Conservation (phyloP, 2,329 filamentous ascomycete genomes). For the Alternaria alternata region DNA sequence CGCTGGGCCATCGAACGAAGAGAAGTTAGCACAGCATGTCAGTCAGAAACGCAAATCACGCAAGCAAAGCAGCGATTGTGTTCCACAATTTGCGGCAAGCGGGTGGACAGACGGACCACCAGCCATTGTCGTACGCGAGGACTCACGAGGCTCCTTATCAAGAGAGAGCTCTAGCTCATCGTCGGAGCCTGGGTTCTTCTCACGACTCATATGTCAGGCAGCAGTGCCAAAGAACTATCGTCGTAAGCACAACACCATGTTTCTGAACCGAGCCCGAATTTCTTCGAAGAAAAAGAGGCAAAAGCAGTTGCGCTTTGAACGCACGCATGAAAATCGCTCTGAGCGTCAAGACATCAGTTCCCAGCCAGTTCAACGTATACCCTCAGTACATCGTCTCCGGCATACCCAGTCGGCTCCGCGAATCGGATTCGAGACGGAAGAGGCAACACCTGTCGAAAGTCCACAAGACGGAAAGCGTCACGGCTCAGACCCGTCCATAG, state of each 20-base stretch:
- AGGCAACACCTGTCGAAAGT: background rate
- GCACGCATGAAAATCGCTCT: background rate
- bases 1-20: slow-evolving; percentile 25
- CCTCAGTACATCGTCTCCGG: slow-evolving; percentile 16
- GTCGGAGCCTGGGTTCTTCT: slow-evolving; percentile 16
- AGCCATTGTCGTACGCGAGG: background rate
- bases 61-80: background rate
- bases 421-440: background rate
- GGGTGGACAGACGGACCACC: slow-evolving; percentile 11
- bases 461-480: slow-evolving; percentile 1
- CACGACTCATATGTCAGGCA: slow-evolving; percentile 22
- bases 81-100: background rate
- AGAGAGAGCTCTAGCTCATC: slow-evolving; percentile 14
- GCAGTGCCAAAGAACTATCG: slow-evolving; percentile 12
- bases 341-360: background rate
- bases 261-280: background rate
- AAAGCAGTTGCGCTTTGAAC: background rate
- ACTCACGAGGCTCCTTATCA: slow-evolving; percentile 5
- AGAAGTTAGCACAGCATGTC: slow-evolving; percentile 22
- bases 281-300: slow-evolving; percentile 3
- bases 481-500: slow-evolving; percentile 24
- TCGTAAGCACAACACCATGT: slow-evolving; percentile 12
- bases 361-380: slow-evolving; percentile 17
- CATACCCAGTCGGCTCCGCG: slow-evolving; percentile 17
- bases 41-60: slow-evolving; percentile 8